Evolutionary conservation across 2,329 filamentous ascomycete genomes (phyloP), one percentile per base, ranked within the genome.

Genomic region (Ophiostoma populinum): DNA sequence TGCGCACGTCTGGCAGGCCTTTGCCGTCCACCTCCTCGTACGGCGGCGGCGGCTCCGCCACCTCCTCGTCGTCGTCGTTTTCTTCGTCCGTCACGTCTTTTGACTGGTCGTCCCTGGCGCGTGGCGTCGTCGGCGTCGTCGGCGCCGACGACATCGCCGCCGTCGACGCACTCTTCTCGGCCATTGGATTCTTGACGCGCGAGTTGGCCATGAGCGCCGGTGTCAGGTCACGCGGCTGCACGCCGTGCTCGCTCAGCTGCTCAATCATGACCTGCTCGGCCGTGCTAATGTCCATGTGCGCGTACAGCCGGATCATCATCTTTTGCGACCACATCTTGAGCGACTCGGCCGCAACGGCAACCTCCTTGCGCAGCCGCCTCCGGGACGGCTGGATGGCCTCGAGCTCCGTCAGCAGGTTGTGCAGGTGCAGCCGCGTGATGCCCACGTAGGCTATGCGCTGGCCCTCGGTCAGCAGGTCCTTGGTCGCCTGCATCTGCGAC

Each of bases 211-310:
- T 92, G 29, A 98, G 63, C 1, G 81, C 71, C 0, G 81, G 78
- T 0, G 83, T 86, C 39, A 98, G 62, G 52, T 98, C 90, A 29
- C 64, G 62, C 1, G 90, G 78, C 42, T 83, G 65, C 6, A 98
- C 85, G 5, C 87, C 90, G 56, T 98, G 90, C 39, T 90, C 80
- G 10, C 81, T 78, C 39, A 98, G 64, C 55, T 98, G 90, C 58
- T 98, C 90, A 45, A 98, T 94, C 90, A 98, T 98, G 53, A 98
- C 65, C 60, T 98, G 90, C 56, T 98, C 90, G 11, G 71, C 76
- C 16, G 77, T 63, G 49, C 76, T 85, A 48, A 98, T 92, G 40
- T 98, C 90, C 90, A 98, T 98, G 55, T 98, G 90, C 10, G 73
- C 63, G 53, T 95, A 98, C 10, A 98, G 55, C 17, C 87, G 74